A percentile compares a stretch with the other conserved stretches of the same genome.
Conservation (phyloP, 2,329 filamentous ascomycete genomes). For the Zymoseptoria tritici region DNA sequence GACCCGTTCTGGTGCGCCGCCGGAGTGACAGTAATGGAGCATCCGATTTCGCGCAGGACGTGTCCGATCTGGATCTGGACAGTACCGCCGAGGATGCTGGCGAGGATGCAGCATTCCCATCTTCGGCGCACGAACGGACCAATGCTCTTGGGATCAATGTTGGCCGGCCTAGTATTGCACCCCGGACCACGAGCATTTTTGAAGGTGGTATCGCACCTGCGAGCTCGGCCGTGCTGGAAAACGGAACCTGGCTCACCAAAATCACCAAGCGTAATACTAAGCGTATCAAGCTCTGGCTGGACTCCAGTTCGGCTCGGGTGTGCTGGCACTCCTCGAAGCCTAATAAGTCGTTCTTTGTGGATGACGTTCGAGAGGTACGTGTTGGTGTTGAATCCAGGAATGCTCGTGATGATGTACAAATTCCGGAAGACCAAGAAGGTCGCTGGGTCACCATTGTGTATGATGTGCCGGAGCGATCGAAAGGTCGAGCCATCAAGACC, state of each 20-base stretch:
- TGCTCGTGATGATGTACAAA: slow-evolving; percentile 75
- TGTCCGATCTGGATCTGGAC: slow-evolving; percentile 48
- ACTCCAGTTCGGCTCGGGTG: slow-evolving; percentile 77
- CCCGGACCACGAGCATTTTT: slow-evolving; percentile 25
- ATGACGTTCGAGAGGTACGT: slow-evolving; percentile 88
- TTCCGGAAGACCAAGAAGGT: slow-evolving; percentile 58
- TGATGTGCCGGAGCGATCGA: slow-evolving; percentile 66
- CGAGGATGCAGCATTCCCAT: slow-evolving; percentile 19
- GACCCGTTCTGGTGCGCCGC: slow-evolving; percentile 77
- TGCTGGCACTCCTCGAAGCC: slow-evolving; percentile 75
- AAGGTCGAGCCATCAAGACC: slow-evolving; percentile 62
- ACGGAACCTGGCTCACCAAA: slow-evolving; percentile 72
- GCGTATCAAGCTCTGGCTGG: slow-evolving; percentile 67
- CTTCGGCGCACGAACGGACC: slow-evolving; percentile 22
- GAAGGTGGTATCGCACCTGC: slow-evolving; percentile 56
- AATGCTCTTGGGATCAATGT: slow-evolving; percentile 38
- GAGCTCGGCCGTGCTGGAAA: slow-evolving; percentile 67
- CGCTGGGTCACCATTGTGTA: slow-evolving; percentile 91
- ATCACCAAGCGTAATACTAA: slow-evolving; percentile 75
- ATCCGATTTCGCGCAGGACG: slow-evolving; percentile 37
- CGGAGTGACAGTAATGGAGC: slow-evolving; percentile 84
- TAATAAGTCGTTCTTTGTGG: slow-evolving; percentile 82
- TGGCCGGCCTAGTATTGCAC: slow-evolving; percentile 26
- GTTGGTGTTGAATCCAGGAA: slow-evolving; percentile 77
- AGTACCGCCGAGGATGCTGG: slow-evolving; percentile 45